phyloP scores from a whole-genome alignment of 495 filamentous ascomycete species.

The Penicillium canariense region DNA sequence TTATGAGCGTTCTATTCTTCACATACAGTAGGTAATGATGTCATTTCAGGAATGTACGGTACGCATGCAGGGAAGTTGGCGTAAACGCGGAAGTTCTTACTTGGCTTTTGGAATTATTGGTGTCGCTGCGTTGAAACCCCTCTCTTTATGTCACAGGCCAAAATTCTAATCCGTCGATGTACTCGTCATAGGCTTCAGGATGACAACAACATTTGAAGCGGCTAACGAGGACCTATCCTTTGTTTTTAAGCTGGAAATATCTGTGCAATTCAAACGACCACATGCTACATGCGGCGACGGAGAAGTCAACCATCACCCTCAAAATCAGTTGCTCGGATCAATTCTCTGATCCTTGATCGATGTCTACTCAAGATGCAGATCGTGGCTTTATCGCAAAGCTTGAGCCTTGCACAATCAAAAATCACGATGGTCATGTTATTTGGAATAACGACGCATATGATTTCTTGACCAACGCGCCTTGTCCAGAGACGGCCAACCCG shows the following conservation, averaged over 20 bases:
- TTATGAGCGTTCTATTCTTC: conserved; percentile 8
- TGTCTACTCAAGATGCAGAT: conserved; percentile 1
- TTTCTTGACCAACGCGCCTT: conserved; percentile 9
- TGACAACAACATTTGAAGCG: neutral
- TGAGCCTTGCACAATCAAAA: conserved; percentile 8
- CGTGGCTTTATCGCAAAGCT: conserved; percentile 15
- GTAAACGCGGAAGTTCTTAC: neutral
- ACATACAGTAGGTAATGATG: neutral
- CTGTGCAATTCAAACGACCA: neutral
- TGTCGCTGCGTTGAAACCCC: neutral
- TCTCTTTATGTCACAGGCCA: neutral
- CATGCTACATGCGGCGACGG: neutral
- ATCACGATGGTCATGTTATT: conserved; percentile 3
- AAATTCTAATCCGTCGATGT: neutral
- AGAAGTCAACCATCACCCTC: neutral
- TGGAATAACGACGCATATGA: conserved; percentile 19
- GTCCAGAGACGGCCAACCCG: conserved; percentile 15
- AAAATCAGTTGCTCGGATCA: neutral
- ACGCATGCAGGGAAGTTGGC: neutral
- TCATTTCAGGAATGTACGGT: neutral
- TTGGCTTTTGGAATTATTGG: neutral
- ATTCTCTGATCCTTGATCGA: neutral
- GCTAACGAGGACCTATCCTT: neutral
- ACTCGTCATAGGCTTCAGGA: neutral
- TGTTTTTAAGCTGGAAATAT: neutral